Base-by-base conservation (phyloP, 352 stramenopile genomes). In the Blastocystis sp. region DNA sequence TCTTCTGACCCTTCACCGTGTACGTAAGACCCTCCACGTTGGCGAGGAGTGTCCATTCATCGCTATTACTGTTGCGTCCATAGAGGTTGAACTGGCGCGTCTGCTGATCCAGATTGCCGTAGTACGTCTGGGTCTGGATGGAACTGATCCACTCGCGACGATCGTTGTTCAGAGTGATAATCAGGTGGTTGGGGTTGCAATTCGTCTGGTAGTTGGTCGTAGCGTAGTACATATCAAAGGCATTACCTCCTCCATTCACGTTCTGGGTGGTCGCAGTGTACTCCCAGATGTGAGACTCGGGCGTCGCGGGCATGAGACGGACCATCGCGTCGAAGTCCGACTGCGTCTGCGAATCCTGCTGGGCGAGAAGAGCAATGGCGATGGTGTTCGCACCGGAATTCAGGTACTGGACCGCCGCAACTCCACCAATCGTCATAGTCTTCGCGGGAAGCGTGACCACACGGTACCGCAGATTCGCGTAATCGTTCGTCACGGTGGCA, bases 61-160 rank as follows among this genome's bases (percentile, higher is more conserved):
- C 61, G 3, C 4, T 24, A 27, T 54, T 36, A 6, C 3, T 38
- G 42, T 76, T 76, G 29, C 42, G 36, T 34, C 34, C 64, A 48
- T 76, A 48, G 8, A 76, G 24, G 34, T 21, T 14, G 64, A 76
- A 76, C 24, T 48, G 9, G 27, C 40, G 42, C 9, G 64, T 6
- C 32, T 38, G 29, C 11, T 54, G 8, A n/a, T n/a, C n/a, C n/a
- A n/a, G n/a, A 44, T 54, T 34, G 18, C 38, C 34, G 21, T 73
- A 14, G 32, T 3, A 11, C n/a, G 51, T 4, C 32, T 64, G 46
- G n/a, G 63, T 1, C 2, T 44, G 16, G 1, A 81, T 16, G 18
- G 69, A 76, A 3, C 34, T 59, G 32, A 85, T 85, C 57, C 63
- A 85, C 48, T 85, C 75, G 11, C 57, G 57, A 54, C 75, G 57